Evolutionary conservation across 805 yeast genomes (phyloP).

Genomic region (Yamadazyma ubonensis): DNA sequence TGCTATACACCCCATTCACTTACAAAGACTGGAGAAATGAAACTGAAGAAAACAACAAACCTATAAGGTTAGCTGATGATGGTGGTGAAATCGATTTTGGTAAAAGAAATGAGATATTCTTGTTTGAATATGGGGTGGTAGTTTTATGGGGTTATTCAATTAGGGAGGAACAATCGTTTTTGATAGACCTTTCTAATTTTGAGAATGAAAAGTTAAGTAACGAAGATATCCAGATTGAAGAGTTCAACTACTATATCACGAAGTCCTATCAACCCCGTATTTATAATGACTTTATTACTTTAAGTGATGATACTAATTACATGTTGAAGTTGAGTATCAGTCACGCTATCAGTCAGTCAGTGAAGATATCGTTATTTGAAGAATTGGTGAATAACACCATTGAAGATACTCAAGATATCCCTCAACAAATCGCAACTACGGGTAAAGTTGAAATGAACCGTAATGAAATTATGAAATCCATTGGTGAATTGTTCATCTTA

Average conservation of each 20-base stretch:
- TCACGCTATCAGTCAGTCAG: constrained; percentile 94
- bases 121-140: constrained; percentile 96
- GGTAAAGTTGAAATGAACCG: constrained; percentile 95
- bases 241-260: constrained; percentile 92
- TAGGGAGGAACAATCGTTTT: constrained; percentile 77
- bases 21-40: constrained; percentile 72
- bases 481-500: constrained; percentile 91
- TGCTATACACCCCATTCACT: constrained; percentile 87
- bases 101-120: constrained; percentile 74
- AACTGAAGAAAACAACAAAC: constrained; percentile 22
- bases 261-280: constrained; percentile 92
- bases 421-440: constrained; percentile 89
- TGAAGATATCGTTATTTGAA: constrained; percentile 91
- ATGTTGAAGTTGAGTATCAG: constrained; percentile 91
- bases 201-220: constrained; percentile 88
- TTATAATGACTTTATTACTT: constrained; percentile 91
- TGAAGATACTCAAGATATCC: constrained; percentile 95
- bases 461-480: constrained; percentile 94
- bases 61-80: constrained; percentile 81
- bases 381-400: constrained; percentile 95
- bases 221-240: constrained; percentile 92
- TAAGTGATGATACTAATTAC: constrained; percentile 85
- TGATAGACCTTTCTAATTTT: constrained; percentile 83
- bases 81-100: constrained; percentile 94
- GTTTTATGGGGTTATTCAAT: constrained; percentile 94